phyloP scores from a whole-genome alignment of 192 early-diverging fungal species.

The Entomortierella chlamydospora region DNA sequence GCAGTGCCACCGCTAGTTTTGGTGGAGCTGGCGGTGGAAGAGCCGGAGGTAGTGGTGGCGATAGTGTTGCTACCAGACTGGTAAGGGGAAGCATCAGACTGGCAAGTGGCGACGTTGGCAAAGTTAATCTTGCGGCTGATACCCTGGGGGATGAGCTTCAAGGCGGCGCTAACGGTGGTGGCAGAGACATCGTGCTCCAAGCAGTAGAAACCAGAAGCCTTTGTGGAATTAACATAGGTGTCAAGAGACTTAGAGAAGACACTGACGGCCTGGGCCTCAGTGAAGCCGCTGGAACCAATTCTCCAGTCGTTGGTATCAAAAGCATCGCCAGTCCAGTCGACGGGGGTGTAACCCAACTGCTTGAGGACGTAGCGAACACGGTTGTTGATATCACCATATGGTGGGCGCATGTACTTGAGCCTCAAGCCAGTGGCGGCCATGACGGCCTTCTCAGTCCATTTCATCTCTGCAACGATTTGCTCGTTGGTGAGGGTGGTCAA shows the following conservation, averaged over 20 bases:
- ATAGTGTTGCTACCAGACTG: conserved; percentile 49
- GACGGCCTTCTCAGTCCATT: conserved; percentile 74
- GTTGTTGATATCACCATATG: conserved; percentile 80
- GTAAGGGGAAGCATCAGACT: conserved; percentile 53
- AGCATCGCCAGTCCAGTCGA: conserved; percentile 54
- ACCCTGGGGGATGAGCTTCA: conserved; percentile 53
- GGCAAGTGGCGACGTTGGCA: conserved; percentile 48
- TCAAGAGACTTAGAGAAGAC: conserved; percentile 34
- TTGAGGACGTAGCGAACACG: conserved; percentile 74
- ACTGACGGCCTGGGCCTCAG: conserved; percentile 38
- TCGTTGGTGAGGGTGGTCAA: conserved; percentile 62
- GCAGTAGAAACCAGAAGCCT: conserved; percentile 58
- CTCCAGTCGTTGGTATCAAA: conserved; percentile 60
- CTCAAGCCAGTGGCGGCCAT: conserved; percentile 62
- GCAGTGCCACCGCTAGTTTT: conserved; percentile 7
- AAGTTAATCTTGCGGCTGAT: conserved; percentile 40
- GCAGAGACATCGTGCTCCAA: conserved; percentile 63
- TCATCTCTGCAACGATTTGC: conserved; percentile 70
- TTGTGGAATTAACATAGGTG: conserved; percentile 30
- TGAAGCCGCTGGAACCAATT: conserved; percentile 32
- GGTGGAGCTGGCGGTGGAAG: neutral
- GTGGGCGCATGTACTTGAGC: conserved; percentile 72
- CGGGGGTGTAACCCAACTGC: conserved; percentile 65
- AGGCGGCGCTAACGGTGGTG: conserved; percentile 55
- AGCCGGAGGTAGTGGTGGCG: conserved; percentile 32